Percentiles rank a stretch among this genome's conserved stretches.
Conservation (phyloP, 345 rosid species). For the Cochlearia excelsa region DNA sequence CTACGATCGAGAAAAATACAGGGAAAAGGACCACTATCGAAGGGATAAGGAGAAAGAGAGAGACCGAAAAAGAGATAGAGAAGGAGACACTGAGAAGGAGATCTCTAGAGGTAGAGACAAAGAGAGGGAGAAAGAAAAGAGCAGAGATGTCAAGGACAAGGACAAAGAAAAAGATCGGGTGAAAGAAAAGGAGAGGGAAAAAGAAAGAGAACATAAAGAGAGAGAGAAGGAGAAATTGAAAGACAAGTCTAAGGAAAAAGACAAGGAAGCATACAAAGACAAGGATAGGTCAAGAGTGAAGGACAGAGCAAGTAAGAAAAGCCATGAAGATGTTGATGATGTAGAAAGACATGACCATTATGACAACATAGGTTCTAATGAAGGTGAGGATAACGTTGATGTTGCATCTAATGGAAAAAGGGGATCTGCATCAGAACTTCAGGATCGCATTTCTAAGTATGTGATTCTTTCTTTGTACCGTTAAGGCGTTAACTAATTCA, state of each 20-base stretch:
- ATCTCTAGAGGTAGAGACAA: constrained; percentile 36
- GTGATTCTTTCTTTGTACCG: constrained; percentile 27
- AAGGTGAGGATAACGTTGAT: constrained; percentile 37
- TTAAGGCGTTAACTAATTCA: constrained; percentile 6
- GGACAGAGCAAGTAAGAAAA: constrained; percentile 48
- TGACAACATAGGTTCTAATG: constrained; percentile 40
- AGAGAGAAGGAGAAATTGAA: constrained; percentile 34
- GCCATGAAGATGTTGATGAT: constrained; percentile 50
- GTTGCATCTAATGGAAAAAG: constrained; percentile 39
- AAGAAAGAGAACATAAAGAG: constrained; percentile 42
- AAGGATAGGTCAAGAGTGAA: constrained; percentile 47
- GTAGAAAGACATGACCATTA: constrained; percentile 46
- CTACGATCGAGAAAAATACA: constrained; percentile 33
- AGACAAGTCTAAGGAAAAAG: constrained; percentile 32
- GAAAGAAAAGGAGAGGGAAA: constrained; percentile 43
- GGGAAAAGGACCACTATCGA: constrained; percentile 46
- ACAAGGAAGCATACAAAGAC: constrained; percentile 41
- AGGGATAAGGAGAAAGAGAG: constrained; percentile 43
- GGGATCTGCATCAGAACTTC: constrained; percentile 41
- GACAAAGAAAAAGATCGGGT: constrained; percentile 37
- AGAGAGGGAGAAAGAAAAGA: constrained; percentile 48
- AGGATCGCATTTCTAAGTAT: constrained; percentile 71
- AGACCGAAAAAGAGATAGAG: constrained; percentile 42
- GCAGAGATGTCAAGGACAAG: constrained; percentile 35
- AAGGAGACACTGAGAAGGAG: constrained; percentile 43